These are phyloP conservation scores for Funneliformis geosporum DNA, from an alignment of 192 early-diverging fungal species.

Conservation along the genomic window DNA sequence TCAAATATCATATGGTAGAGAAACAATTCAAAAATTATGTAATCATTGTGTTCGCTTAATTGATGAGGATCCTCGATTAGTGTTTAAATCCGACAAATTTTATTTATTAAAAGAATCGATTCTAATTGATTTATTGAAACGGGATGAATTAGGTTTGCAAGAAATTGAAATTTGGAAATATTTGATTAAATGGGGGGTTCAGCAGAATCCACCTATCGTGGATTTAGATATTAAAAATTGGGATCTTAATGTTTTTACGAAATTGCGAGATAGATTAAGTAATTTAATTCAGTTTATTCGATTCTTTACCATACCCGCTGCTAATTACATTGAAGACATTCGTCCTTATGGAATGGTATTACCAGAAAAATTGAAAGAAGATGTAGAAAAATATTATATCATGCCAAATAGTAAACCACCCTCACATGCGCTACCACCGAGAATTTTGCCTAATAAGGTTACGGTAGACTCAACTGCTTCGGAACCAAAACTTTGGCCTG, in stretches of 20 bases:
- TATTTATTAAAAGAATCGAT: background rate
- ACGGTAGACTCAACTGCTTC: background rate
- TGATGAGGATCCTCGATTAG: background rate
- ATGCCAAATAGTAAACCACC: background rate
- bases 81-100: conserved; percentile 5
- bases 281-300: background rate
- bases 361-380: conserved; percentile 3
- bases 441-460: background rate
- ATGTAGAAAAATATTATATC: conserved; percentile 1
- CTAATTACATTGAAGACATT: conserved; percentile 3
- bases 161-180: conserved; percentile 20
- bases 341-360: background rate
- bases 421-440: background rate
- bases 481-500: background rate
- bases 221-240: background rate
- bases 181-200: background rate
- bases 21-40: background rate
- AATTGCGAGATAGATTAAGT: background rate
- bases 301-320: conserved; percentile 1
- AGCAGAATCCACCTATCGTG: background rate
- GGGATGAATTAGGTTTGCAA: background rate
- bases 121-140: background rate
- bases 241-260: background rate
- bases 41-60: background rate
- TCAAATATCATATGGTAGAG: background rate